Conservation (phyloP, 305 asterid species). For the Rubia peregrina region DNA sequence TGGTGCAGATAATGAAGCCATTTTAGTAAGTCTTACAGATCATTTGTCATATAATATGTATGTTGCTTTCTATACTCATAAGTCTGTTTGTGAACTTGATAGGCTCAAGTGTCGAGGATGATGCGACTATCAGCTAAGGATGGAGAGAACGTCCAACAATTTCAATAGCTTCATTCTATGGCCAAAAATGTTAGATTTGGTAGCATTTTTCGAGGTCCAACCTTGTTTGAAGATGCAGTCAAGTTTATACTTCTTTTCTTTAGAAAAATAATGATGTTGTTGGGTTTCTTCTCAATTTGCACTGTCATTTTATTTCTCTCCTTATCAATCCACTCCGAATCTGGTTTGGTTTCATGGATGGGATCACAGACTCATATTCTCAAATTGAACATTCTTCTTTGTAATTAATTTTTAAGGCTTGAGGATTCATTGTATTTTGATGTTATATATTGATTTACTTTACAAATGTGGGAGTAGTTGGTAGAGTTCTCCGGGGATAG, state of each 20-base stretch:
- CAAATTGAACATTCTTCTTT: too few relatives aligned
- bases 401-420: too few relatives aligned
- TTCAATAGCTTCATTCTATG: constrained; percentile 30
- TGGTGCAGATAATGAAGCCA: constrained; percentile 14
- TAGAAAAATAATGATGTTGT: neutral
- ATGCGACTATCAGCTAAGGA: constrained; percentile 31
- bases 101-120: constrained; percentile 45
- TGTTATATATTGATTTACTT: too few relatives aligned
- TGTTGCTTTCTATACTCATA: neutral
- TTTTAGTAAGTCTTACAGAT: constrained; percentile 16
- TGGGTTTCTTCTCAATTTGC: too few relatives aligned
- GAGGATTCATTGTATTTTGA: too few relatives aligned
- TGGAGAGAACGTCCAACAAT: constrained; percentile 25
- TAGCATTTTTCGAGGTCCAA: constrained; percentile 47
- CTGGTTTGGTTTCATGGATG: too few relatives aligned
- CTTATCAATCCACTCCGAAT: too few relatives aligned
- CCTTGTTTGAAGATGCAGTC: constrained; percentile 47
- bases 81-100: neutral
- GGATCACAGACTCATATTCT: too few relatives aligned
- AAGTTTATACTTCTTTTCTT: constrained; percentile 15
- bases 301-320: too few relatives aligned
- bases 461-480: neutral
- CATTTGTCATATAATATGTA: neutral
- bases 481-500: constrained; percentile 6
- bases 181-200: constrained; percentile 39